phyloP scores from a whole-genome alignment of 192 early-diverging fungal species.

The Spinellus fusiger region DNA sequence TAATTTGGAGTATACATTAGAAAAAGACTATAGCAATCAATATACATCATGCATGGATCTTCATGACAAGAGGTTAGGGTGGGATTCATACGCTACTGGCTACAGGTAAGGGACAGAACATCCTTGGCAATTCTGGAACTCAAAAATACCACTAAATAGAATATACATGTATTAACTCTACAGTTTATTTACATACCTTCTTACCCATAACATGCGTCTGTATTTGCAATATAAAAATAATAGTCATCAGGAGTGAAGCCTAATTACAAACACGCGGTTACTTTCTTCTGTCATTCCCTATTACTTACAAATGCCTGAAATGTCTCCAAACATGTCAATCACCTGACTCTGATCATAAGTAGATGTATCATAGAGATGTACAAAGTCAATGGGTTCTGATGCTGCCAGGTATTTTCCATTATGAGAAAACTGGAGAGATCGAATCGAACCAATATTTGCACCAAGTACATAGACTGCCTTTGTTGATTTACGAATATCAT shows the following conservation, averaged over 20 bases:
- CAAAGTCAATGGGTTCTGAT: slow-evolving; percentile 60
- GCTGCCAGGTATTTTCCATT: slow-evolving; percentile 48
- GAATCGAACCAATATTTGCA: slow-evolving; percentile 48
- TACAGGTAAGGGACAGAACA: too few relatives aligned
- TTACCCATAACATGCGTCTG: slow-evolving; percentile 37
- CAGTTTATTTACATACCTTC: neutral
- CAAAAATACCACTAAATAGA: slow-evolving; percentile 18
- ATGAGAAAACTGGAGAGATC: slow-evolving; percentile 53
- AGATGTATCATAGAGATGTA: slow-evolving; percentile 52
- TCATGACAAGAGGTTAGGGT: too few relatives aligned
- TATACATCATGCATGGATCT: too few relatives aligned
- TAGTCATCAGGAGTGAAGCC: slow-evolving; percentile 48
- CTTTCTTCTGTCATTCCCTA: neutral
- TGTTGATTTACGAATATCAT: slow-evolving; percentile 56
- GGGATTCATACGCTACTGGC: too few relatives aligned
- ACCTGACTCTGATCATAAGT: slow-evolving; percentile 42
- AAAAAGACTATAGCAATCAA: too few relatives aligned
- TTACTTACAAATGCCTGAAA: slow-evolving; percentile 46
- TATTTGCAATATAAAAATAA: slow-evolving; percentile 51
- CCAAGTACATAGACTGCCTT: slow-evolving; percentile 45
- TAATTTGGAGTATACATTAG: too few relatives aligned
- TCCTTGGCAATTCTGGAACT: too few relatives aligned
- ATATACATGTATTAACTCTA: neutral
- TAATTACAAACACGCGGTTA: neutral
- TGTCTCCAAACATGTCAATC: slow-evolving; percentile 70